Evolutionary conservation across 2,329 filamentous ascomycete species (phyloP), one percentile per base, ranked within the genome.

Genomic region (Daldinia sp.): DNA sequence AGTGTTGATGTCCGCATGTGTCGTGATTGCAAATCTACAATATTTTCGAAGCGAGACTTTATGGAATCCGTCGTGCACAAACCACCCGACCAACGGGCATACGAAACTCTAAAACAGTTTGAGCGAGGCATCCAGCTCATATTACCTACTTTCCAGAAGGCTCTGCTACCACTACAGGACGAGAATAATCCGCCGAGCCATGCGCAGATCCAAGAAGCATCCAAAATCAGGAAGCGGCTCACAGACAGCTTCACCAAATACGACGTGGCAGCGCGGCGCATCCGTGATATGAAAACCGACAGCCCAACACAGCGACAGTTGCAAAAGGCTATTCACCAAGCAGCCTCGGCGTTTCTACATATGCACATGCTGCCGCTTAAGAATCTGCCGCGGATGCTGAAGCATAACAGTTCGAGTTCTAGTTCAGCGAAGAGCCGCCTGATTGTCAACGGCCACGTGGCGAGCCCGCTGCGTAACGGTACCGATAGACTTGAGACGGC

Each of bases 241-340:
- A 94, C 93, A 65, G 94, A 97, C 74, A 92, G 93, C 7, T 97
- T 98, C 75, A 87, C 90, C 10, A 94, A 97, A 75, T 97, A 97
- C 78, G 93, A 97, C 74, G 83, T 88, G 2, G 93, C 93, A 0
- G 93, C 94, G 2, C 90, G 92, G 70, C 88, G 94, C 3, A 89
- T 98, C 63, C 89, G 94, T 33, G 93, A 97, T 75, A 82, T 97
- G 54, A 90, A 90, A 15, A 92, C 92, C 0, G 82, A 89, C 4
- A 94, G 88, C 55, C 85, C 89, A 0, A 89, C 92, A 0, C 94
- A 97, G 76, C 82, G 89, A 64, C 87, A 87, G 51, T 83, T 98
- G 3, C 94, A 97, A 75, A 92, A 90, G 75, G 90, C 93, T 2
- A 90, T 98, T 12, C 94, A 97, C 74, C 87, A 91, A 41, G 91